Base-by-base conservation (phyloP, 1,284 basidiomycete species). In the Cerioporus squamosus region DNA sequence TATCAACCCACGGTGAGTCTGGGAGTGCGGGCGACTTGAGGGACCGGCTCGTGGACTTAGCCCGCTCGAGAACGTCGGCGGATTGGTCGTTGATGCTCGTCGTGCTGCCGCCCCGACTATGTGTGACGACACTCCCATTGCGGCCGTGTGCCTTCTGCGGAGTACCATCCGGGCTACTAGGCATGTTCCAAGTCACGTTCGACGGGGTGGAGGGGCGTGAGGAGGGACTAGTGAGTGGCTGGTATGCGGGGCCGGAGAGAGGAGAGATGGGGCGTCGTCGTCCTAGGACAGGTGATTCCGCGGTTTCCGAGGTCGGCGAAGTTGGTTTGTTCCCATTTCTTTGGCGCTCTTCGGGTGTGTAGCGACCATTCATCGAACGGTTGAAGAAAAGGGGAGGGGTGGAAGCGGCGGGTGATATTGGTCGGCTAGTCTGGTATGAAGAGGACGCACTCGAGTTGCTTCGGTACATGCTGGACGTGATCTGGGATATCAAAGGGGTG, bases 191-290 rank as follows among this genome's bases (percentile, higher is more conserved):
- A 20, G 84, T 83, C 51, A 91, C 80, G 67, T 87, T 90, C 1
- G 90, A 91, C 36, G 90, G 90, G 3, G 90, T 91, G 53, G 83
- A 79, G 10, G 64, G 59, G 20, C 62, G 59, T 14, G 59, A 61
- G 29, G 62, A 40, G 1, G 59, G 55, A 1, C 57, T 55, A 1
- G 67, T 67, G 75, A 88, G 77, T 7, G 86, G 79, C 70, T 88
- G 88, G 70, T 79, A 90, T 4, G 83, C 74, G 29, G 80, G 76
- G 23, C 78, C 79, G 29, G 87, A 80, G 33, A 90, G 77, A 7
- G 90, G 90, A 23, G 90, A 91, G 26, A 80, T 80, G 45, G 89
- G 88, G 52, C 88, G 78, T 26, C 85, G 81, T 64, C 86, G 77
- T 55, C 76, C 76, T 39, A 82, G 72, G 55, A 78, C 72, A n/a